These are phyloP conservation scores for Cladosporium velox DNA, from an alignment of 2,329 filamentous ascomycete genomes.

Conservation along the genomic window DNA sequence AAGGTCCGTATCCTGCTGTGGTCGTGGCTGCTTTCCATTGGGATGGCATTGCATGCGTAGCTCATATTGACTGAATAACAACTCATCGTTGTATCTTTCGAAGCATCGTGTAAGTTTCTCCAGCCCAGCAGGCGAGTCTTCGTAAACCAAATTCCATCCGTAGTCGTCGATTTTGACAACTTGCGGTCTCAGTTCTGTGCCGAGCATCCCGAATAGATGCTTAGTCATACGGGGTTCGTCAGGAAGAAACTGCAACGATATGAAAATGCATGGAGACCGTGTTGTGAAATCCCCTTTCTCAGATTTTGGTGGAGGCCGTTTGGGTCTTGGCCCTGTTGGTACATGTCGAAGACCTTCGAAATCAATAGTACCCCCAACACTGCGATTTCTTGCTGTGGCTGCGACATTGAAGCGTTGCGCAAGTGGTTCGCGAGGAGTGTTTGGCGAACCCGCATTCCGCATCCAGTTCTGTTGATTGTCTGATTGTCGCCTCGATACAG, in stretches of 20 bases:
- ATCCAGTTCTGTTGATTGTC: not conserved
- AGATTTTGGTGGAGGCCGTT: not conserved
- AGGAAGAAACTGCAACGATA: slow-evolving; percentile 27
- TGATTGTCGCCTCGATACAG: not conserved
- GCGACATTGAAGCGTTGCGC: not conserved
- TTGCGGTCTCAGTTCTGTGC: slow-evolving; percentile 1
- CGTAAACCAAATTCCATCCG: slow-evolving; percentile 33
- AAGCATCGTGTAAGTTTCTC: slow-evolving; percentile 19
- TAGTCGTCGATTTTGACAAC: slow-evolving; percentile 26
- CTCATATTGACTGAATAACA: slow-evolving; percentile 22
- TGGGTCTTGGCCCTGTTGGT: slow-evolving; percentile 25
- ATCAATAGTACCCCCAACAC: slow-evolving; percentile 15
- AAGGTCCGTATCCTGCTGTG: not conserved
- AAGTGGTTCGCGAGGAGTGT: not conserved
- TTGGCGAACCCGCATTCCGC: not conserved
- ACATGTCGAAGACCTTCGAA: slow-evolving; percentile 27
- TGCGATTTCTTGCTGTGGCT: not conserved
- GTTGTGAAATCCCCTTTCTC: not conserved
- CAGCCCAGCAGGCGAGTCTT: slow-evolving; percentile 17
- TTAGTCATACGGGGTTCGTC: slow-evolving; percentile 10
- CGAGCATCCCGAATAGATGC: slow-evolving; percentile 27
- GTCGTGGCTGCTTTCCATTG: slow-evolving; percentile 6
- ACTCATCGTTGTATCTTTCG: slow-evolving; percentile 12
- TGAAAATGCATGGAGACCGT: slow-evolving; percentile 32
- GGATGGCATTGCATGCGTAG: slow-evolving; percentile 23